Percentiles rank a stretch among this genome's conserved stretches.
These are phyloP conservation scores for Acer negundo DNA, from an alignment of 345 rosid genomes.

Conservation along the genomic window DNA sequence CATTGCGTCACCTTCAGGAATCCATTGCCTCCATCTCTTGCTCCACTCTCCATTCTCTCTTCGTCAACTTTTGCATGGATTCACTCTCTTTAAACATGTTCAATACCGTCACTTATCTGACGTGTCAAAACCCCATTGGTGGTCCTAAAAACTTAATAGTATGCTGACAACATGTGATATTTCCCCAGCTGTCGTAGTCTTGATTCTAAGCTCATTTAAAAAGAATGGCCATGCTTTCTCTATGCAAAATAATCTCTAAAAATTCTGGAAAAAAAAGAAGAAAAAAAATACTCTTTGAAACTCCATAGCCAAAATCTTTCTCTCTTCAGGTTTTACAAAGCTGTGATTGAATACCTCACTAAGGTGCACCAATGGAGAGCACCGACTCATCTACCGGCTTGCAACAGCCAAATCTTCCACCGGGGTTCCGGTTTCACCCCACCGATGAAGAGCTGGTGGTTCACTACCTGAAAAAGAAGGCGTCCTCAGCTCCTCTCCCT, in stretches of 20 bases:
- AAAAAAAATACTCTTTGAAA: neutral
- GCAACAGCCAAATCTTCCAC: slow-evolving; percentile 84
- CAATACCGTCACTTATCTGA: slow-evolving; percentile 8
- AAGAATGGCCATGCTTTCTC: slow-evolving; percentile 32
- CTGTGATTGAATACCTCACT: neutral
- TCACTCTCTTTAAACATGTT: neutral
- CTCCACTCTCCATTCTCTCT: slow-evolving; percentile 22
- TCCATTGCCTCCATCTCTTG: slow-evolving; percentile 7
- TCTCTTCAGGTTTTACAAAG: neutral
- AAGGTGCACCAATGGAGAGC: slow-evolving; percentile 59
- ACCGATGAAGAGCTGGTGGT: slow-evolving; percentile 96
- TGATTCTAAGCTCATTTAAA: slow-evolving; percentile 25
- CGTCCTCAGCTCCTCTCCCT: slow-evolving; percentile 69
- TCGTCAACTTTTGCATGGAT: slow-evolving; percentile 31
- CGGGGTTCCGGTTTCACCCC: slow-evolving; percentile 97
- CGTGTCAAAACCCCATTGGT: neutral
- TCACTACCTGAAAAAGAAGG: slow-evolving; percentile 90
- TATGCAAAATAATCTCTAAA: slow-evolving; percentile 24
- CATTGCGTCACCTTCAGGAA: slow-evolving; percentile 18
- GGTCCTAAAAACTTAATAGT: neutral
- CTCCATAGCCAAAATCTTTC: neutral
- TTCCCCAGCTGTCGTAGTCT: neutral
- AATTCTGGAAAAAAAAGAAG: neutral
- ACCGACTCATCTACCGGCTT: slow-evolving; percentile 70
- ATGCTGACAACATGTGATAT: neutral